Evolutionary conservation across 208 protist species (phyloP).

Genomic region (Wallacemonas sp.): DNA sequence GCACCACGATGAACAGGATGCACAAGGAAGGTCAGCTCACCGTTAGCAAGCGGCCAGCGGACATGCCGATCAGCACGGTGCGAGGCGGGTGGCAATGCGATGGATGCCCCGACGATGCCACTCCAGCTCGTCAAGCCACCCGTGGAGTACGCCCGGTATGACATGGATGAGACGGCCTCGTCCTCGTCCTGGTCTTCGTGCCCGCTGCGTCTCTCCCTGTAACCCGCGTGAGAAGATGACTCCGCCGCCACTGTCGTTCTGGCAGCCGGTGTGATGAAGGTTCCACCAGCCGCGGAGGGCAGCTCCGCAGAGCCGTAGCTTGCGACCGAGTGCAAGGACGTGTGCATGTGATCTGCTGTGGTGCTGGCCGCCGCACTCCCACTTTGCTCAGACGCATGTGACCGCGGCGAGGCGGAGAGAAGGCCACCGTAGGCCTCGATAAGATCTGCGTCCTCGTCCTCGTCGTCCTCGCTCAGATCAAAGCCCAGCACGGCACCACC

Average conservation of each 20-base stretch:
- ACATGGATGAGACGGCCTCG: background rate
- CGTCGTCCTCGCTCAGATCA: conserved; percentile 44
- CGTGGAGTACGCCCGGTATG: conserved; percentile 3
- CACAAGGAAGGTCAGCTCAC: conserved; percentile 39
- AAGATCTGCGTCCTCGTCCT: conserved; percentile 52
- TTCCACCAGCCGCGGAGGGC: background rate
- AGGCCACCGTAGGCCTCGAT: conserved; percentile 49
- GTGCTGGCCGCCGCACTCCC: background rate
- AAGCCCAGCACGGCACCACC: conserved; percentile 27
- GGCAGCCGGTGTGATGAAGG: background rate
- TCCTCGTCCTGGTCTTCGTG: no score
- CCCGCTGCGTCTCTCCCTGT: no score
- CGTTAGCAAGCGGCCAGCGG: conserved; percentile 36
- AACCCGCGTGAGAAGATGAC: no score
- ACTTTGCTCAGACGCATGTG: background rate
- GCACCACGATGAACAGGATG: no score
- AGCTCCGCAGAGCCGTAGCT: no score
- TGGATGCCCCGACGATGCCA: background rate
- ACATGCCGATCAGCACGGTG: conserved; percentile 21
- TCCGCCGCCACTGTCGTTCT: no score
- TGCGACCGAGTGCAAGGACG: no score
- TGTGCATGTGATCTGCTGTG: background rate
- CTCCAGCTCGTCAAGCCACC: conserved; percentile 10
- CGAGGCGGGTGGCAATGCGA: background rate
- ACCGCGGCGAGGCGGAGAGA: conserved; percentile 16